Base-by-base conservation (phyloP, 208 protist species). In the Trichomonas vaginalis region DNA sequence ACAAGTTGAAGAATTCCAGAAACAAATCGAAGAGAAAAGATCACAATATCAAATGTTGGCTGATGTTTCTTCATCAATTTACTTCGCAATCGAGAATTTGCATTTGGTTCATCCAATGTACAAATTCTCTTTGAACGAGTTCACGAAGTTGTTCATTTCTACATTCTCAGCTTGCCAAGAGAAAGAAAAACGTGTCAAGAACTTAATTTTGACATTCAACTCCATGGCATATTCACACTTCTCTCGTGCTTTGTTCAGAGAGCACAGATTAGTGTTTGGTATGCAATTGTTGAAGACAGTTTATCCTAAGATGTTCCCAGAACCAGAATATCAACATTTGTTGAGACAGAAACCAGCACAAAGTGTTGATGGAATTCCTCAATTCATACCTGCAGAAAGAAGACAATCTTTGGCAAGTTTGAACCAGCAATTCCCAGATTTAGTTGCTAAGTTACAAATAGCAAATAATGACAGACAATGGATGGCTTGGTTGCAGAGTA, bases 41-140 rank as follows among this genome's bases (percentile, higher is more conserved):
- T 97, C 99, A 96, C 98, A 98, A 35, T 99, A 99, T 97, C 96
- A 98, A 45, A 97, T 98, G 14, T 98, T 99, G 87, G 98, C 98
- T n/a, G 96, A 97, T 40, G 97, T 97, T 21, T 98, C 98, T 4
- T 98, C 98, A 87, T 95, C 96, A 40, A 96, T 99, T 46, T 99
- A 98, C 96, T 99, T 99, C 96, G 95, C 98, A 32, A 98, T 99
- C 8, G 97, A 98, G 95, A 97, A 97, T 83, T 97, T 99, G 51
- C 96, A 97, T 88, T 96, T 97, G 56, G 96, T 99, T 6, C 99
- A 98, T 95, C 97, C 98, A 96, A 99, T 99, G 98, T 99, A 99
- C 96, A 98, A 98, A 96, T 99, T 99, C 97, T 98, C 98, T 79
- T 98, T 99, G 17, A 95, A 97, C 62, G 96, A 98, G 32, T 99